Conservation (phyloP, 2,329 filamentous ascomycete species). For the Scleromitrula shiraiana region DNA sequence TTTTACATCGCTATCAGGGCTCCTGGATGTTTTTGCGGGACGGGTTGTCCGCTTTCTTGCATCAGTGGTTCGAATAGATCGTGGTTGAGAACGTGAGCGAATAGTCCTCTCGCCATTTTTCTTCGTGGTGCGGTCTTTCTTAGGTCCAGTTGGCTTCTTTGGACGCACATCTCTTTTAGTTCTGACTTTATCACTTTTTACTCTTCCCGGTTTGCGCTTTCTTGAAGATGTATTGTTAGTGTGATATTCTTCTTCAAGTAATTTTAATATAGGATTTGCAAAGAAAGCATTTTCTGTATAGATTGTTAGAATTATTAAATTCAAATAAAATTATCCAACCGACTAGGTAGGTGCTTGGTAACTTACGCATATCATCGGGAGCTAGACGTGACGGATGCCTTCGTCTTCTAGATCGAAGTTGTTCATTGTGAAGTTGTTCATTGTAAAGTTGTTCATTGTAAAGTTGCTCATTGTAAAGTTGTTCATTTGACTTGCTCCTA, state of each 20-base stretch:
- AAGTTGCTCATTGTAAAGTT: too few species aligned
- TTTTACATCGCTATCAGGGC: background rate
- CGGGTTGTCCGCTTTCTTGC: background rate
- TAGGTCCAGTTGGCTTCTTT: too few species aligned
- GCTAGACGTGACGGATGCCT: background rate
- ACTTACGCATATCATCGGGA: background rate
- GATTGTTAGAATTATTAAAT: background rate
- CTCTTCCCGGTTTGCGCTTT: background rate
- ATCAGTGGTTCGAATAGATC: background rate
- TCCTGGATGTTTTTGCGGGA: background rate
- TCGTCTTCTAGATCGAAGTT: too few species aligned
- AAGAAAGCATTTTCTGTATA: background rate
- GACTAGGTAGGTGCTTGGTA: background rate
- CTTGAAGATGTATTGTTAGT: too few species aligned
- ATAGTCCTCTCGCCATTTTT: background rate
- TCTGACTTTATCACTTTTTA: too few species aligned
- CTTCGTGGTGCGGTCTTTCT: too few species aligned
- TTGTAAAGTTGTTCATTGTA: too few species aligned
- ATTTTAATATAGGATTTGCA: background rate
- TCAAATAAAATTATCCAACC: background rate
- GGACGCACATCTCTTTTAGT: too few species aligned
- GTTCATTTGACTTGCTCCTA: background rate
- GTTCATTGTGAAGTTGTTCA: too few species aligned
- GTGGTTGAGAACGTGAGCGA: background rate
- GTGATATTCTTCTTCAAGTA: slow-evolving; percentile 2